Evolutionary conservation across 139 green algal species (phyloP), one percentile per base, ranked within the genome.

Genomic region (Chlorella sp.): DNA sequence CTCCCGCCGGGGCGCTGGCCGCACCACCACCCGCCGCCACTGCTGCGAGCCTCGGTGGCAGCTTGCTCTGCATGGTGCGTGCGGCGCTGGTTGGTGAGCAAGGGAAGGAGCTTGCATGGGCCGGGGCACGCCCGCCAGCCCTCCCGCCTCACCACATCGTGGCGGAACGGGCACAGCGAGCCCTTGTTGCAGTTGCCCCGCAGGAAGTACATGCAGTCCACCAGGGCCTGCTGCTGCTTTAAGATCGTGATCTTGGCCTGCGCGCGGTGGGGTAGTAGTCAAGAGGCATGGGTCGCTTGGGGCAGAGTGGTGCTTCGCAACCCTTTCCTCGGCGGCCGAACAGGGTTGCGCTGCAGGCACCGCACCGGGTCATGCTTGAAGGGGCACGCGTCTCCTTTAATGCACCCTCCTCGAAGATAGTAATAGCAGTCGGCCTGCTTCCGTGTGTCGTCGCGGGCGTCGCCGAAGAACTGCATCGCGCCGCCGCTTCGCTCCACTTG

Each of bases 281-380:
- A n/a, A n/a, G n/a, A n/a, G n/a, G n/a, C n/a, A n/a, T n/a, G n/a
- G n/a, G n/a, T n/a, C n/a, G n/a, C n/a, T n/a, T n/a, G n/a, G n/a
- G n/a, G n/a, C n/a, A n/a, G n/a, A n/a, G n/a, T n/a, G n/a, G n/a
- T n/a, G n/a, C n/a, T n/a, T n/a, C n/a, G n/a, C n/a, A n/a, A n/a
- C n/a, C n/a, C n/a, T n/a, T n/a, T n/a, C n/a, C n/a, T n/a, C n/a
- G n/a, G n/a, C n/a, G n/a, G n/a, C n/a, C n/a, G n/a, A n/a, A n/a
- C n/a, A n/a, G n/a, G n/a, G n/a, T n/a, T n/a, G n/a, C n/a, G n/a
- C n/a, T n/a, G 46, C 46, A 55, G 46, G 46, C 46, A 55, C 14
- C 68, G 33, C 71, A 77, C 71, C 56, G 51, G 55, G 59, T 79
- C 77, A 59, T 83, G 77, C 41, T n/a, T 67, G 45, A 83, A 83